Percentiles rank a stretch among this genome's conserved stretches.
phyloP scores from a whole-genome alignment of 371 early-diverging fungal species.

The Mortierella polycephala region DNA sequence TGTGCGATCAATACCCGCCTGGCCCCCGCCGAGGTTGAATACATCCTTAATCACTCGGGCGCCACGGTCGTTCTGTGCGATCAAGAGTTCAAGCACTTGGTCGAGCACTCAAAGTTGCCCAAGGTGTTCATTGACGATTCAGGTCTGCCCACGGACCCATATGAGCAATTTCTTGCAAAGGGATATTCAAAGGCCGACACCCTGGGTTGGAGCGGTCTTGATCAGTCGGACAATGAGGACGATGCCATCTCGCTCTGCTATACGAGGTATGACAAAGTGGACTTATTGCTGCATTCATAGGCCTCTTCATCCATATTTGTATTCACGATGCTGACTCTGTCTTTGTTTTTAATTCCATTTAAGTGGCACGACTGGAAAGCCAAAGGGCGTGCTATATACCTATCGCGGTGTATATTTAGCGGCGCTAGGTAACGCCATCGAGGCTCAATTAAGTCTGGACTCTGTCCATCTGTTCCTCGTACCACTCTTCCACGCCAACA shows the following conservation, averaged over 20 bases:
- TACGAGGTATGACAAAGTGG: constrained; percentile 51
- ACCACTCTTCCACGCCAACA: constrained; percentile 78
- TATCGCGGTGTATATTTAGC: constrained; percentile 68
- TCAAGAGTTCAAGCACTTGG: constrained; percentile 55
- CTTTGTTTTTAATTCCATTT: background rate
- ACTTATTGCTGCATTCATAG: too few relatives aligned
- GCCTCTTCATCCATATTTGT: too few relatives aligned
- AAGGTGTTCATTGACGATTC: constrained; percentile 43
- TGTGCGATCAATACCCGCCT: constrained; percentile 76
- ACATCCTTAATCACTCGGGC: constrained; percentile 68
- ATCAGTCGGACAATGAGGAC: constrained; percentile 62
- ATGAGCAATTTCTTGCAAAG: constrained; percentile 59
- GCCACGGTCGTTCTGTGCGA: constrained; percentile 67
- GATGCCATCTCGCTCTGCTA: constrained; percentile 68
- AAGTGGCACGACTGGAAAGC: constrained; percentile 73
- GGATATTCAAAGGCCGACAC: constrained; percentile 38
- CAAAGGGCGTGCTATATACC: constrained; percentile 64
- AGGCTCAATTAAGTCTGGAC: constrained; percentile 58
- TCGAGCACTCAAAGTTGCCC: constrained; percentile 28
- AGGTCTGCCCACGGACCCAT: constrained; percentile 54
- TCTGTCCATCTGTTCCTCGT: constrained; percentile 70
- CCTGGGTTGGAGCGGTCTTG: constrained; percentile 62
- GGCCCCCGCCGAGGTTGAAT: constrained; percentile 67
- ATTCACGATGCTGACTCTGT: background rate
- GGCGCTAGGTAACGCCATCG: constrained; percentile 62